Base-by-base conservation (phyloP, 345 rosid genomes). In the Jatropha curcas region DNA sequence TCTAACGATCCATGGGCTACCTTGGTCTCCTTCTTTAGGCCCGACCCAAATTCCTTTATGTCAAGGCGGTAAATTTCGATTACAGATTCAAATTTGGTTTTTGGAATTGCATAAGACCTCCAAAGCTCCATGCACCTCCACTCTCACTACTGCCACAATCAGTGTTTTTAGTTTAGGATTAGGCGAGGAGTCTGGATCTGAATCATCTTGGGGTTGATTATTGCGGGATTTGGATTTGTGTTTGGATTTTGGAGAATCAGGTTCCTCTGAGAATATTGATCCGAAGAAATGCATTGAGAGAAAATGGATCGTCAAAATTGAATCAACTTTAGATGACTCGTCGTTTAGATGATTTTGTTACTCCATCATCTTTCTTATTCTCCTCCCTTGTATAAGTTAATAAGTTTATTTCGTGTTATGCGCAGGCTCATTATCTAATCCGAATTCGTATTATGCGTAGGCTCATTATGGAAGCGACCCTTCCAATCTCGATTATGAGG, bases 1-100 rank as follows among this genome's bases (percentile, higher is more conserved):
- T 76, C 97, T n/a, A 90, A 78, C 53, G 97, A 94, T 45, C 97
- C 93, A 30, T 92, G 97, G 5, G 95, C 97, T 30, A 88, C 97
- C 77, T 90, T 93, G 77, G 92, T 84, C 88, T 94, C 98, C 73
- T 92, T 92, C 84, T 80, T 86, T 27, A 94, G 72, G 34, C 97
- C 98, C 39, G 93, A 76, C 24, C 94, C 85, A 67, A 94, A 94
- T 74, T 94, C 97, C 75, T 88, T 72, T 11, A 94, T 92, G 82
- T 92, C 97, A 56, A 93, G 93, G 30, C 94, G 89, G 85, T 94
- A 92, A 31, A 92, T 89, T 59, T 94, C 96, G 37, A 92, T 81
- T 5, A 92, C 94, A 28, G 94, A 86, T 72, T 94, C 94, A 57
- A 96, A 92, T 79, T 80, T 91, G 25, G 63, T 69, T 33, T 92